Percentiles rank a stretch among this genome's conserved stretches.
phyloP scores from a whole-genome alignment of 2,329 filamentous ascomycete genomes.

The Aspergillus sp. region DNA sequence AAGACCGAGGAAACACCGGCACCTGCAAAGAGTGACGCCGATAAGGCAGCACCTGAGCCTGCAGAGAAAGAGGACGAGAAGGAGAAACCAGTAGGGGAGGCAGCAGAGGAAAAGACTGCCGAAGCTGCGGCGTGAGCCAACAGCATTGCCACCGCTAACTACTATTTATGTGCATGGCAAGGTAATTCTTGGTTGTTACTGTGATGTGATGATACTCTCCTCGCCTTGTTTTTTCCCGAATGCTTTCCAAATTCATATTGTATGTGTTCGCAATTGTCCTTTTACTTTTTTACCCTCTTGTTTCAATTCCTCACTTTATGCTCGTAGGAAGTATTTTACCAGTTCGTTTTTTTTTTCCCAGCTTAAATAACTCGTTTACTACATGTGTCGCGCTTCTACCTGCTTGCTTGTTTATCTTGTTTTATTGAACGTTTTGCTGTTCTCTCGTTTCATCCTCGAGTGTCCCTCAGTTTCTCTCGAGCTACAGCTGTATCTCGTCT shows the following conservation, averaged over 20 bases:
- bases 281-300: not conserved
- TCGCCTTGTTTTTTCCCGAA: not conserved
- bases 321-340: not conserved
- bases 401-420: not conserved
- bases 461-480: not conserved
- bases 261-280: not conserved
- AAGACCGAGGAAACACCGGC: conserved; percentile 27
- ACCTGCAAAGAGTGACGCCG: conserved; percentile 11
- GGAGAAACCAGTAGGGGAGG: conserved; percentile 30
- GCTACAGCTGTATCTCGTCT: not conserved
- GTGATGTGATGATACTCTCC: not conserved
- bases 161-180: conserved; percentile 7
- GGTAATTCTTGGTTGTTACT: conserved; percentile 11
- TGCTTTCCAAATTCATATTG: not conserved
- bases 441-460: not conserved
- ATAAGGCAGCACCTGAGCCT: conserved; percentile 24
- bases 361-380: not conserved
- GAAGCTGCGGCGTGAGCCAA: conserved; percentile 26
- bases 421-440: not conserved
- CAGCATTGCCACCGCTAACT: not conserved
- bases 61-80: conserved; percentile 23
- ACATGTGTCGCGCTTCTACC: not conserved
- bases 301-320: not conserved
- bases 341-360: not conserved
- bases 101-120: conserved; percentile 26